Evolutionary conservation across 768 basidiomycete genomes (phyloP).

Genomic region (Amanita molliuscula): DNA sequence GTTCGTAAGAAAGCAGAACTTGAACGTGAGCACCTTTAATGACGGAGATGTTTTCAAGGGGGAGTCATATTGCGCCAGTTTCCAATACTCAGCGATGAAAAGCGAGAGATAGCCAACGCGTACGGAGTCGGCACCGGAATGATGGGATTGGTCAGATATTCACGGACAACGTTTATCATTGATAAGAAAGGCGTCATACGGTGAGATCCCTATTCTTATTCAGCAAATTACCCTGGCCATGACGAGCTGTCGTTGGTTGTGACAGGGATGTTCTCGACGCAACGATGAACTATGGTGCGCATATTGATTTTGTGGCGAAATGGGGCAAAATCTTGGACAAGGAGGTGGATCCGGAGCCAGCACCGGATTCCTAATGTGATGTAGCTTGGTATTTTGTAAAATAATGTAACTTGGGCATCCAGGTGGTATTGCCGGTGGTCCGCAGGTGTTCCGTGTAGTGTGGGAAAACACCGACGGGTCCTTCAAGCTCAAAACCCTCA

Average conservation of each 20-base stretch:
- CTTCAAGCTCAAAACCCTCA: no score
- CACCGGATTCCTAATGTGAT: neutral
- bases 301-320: slow-evolving; percentile 62
- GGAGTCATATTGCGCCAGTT: slow-evolving; percentile 33
- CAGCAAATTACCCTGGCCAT: neutral
- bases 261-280: slow-evolving; percentile 49
- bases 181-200: slow-evolving; percentile 59
- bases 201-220: slow-evolving; percentile 24
- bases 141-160: slow-evolving; percentile 48
- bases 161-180: slow-evolving; percentile 69
- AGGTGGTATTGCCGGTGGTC: neutral
- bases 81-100: slow-evolving; percentile 66
- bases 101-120: slow-evolving; percentile 49
- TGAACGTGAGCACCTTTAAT: slow-evolving; percentile 35
- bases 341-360: slow-evolving; percentile 17
- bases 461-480: no score
- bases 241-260: neutral
- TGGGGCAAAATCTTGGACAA: slow-evolving; percentile 46
- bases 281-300: slow-evolving; percentile 52
- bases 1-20: slow-evolving; percentile 62
- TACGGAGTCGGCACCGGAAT: slow-evolving; percentile 61
- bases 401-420: no score
- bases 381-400: no score
- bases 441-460: neutral
- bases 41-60: neutral